Percentiles rank a stretch among this genome's conserved stretches.
Evolutionary conservation across 257 asterid species (phyloP).

Genomic region (Ballota nigra): DNA sequence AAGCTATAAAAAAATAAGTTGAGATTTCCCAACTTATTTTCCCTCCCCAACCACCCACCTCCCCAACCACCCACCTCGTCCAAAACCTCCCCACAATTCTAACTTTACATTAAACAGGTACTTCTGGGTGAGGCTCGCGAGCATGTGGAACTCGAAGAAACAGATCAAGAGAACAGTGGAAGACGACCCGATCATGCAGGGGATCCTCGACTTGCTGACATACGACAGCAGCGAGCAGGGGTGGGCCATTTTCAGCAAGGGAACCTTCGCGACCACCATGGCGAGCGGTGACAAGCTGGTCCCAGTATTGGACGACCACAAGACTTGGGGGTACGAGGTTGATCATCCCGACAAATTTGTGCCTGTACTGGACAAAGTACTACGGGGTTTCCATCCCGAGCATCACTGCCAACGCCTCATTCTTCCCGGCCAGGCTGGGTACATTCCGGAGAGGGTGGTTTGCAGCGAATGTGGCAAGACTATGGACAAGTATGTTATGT

Average conservation of each 20-base stretch:
- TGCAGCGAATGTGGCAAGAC: slow-evolving; percentile 73
- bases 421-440: slow-evolving; percentile 56
- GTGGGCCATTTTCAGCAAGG: slow-evolving; percentile 80
- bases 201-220: slow-evolving; percentile 55
- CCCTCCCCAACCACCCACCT: too few species aligned
- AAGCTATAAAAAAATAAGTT: too few species aligned
- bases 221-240: slow-evolving; percentile 75
- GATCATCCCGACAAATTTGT: slow-evolving; percentile 52
- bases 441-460: slow-evolving; percentile 62
- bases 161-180: slow-evolving; percentile 60
- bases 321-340: slow-evolving; percentile 44
- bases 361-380: slow-evolving; percentile 40
- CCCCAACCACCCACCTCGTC: too few species aligned
- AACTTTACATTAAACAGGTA: slow-evolving; percentile 13
- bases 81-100: too few species aligned
- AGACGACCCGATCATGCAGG: slow-evolving; percentile 59
- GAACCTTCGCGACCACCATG: slow-evolving; percentile 48
- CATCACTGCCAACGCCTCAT: slow-evolving; percentile 82
- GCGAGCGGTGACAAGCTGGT: slow-evolving; percentile 48
- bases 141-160: slow-evolving; percentile 94
- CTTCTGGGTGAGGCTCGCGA: slow-evolving; percentile 83
- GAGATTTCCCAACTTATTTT: too few species aligned
- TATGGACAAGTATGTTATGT: slow-evolving; percentile 85
- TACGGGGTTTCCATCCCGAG: slow-evolving; percentile 43
- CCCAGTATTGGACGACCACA: slow-evolving; percentile 37